Conservation (phyloP, 495 filamentous ascomycete genomes). For the Neurospora africana region DNA sequence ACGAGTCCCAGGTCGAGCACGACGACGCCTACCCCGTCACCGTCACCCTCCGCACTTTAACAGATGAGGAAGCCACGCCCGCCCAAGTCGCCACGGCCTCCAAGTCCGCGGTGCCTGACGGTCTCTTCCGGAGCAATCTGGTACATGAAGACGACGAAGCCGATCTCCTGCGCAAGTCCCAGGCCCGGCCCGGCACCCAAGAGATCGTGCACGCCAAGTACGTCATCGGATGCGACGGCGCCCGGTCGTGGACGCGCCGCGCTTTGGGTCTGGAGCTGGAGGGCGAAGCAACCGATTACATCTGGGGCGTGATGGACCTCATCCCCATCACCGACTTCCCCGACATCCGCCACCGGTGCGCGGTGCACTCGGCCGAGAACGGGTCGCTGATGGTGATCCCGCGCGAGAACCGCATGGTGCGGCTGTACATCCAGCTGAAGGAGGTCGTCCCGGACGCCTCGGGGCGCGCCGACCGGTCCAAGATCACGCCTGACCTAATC, state of each 20-base stretch:
- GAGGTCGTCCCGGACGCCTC: constrained; percentile 32
- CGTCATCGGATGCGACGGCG: constrained; percentile 60
- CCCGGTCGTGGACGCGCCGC: constrained; percentile 49
- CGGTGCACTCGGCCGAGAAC: constrained; percentile 55
- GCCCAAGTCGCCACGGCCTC: constrained; percentile 25
- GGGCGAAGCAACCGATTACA: constrained; percentile 55
- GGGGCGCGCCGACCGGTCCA: constrained; percentile 41
- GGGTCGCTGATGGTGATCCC: constrained; percentile 65
- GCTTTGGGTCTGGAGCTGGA: constrained; percentile 43
- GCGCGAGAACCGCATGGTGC: constrained; percentile 54
- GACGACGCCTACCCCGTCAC: constrained; percentile 43
- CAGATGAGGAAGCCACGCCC: constrained; percentile 35
- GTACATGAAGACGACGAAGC: constrained; percentile 41
- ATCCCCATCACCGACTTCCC: constrained; percentile 61
- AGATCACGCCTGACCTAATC: constrained; percentile 51
- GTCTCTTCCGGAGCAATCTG: constrained; percentile 40
- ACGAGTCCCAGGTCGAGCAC: constrained; percentile 36
- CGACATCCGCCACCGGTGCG: constrained; percentile 58
- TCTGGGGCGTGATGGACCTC: constrained; percentile 58
- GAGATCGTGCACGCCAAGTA: constrained; percentile 48
- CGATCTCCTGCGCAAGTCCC: constrained; percentile 26
- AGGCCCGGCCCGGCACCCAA: constrained; percentile 26
- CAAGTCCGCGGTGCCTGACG: constrained; percentile 26
- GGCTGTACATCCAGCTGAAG: constrained; percentile 60
- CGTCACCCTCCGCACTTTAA: constrained; percentile 35